phyloP scores from a whole-genome alignment of 108 stramenopile species.

The Nannochloropsis gaditana region DNA sequence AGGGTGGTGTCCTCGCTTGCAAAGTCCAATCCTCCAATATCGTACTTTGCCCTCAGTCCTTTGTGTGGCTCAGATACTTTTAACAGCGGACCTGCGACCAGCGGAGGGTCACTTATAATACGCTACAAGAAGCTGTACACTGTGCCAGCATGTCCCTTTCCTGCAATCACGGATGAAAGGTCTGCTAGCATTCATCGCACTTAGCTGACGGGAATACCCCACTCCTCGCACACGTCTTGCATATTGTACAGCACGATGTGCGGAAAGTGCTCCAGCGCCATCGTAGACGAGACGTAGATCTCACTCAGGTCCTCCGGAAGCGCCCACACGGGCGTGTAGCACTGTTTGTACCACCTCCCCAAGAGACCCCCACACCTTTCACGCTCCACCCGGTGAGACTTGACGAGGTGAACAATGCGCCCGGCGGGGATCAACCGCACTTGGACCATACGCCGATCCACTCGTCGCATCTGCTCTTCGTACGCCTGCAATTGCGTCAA shows the following conservation, averaged over 20 bases:
- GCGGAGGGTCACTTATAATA: too few relatives aligned
- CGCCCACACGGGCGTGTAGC: background rate
- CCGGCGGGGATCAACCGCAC: slow-evolving; percentile 2
- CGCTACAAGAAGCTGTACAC: too few relatives aligned
- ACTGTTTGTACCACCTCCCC: background rate
- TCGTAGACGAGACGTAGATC: slow-evolving; percentile 8
- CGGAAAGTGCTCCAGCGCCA: background rate
- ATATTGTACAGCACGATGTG: background rate
- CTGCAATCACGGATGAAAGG: too few relatives aligned
- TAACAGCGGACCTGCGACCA: too few relatives aligned
- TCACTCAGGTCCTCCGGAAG: background rate
- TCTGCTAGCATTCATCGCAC: too few relatives aligned
- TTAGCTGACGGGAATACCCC: background rate
- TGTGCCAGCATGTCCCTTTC: too few relatives aligned
- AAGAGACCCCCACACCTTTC: background rate
- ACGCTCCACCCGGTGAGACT: background rate
- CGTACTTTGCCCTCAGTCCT: too few relatives aligned
- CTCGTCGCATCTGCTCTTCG: background rate
- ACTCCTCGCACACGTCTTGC: background rate
- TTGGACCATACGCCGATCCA: background rate
- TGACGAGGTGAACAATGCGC: background rate
- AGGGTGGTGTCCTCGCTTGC: too few relatives aligned
- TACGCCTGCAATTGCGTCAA: slow-evolving; percentile 19
- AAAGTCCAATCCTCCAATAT: too few relatives aligned
- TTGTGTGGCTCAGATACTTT: too few relatives aligned